Conservation (phyloP, 2,329 filamentous ascomycete genomes). For the Diplodia corticola region DNA sequence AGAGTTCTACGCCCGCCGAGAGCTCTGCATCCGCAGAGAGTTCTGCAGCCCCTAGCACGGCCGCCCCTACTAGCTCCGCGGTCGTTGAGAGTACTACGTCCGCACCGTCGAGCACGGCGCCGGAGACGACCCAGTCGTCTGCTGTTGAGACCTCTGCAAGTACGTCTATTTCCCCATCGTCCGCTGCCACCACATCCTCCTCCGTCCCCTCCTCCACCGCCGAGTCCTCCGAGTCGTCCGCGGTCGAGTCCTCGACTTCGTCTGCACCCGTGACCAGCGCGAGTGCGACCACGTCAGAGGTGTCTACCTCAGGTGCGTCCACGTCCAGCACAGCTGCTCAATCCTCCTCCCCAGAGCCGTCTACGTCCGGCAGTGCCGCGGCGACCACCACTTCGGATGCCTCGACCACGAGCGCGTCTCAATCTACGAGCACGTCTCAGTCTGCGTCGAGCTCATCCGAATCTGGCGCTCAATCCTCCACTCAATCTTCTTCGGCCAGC, state of each 20-base stretch:
- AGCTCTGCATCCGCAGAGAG: slow-evolving; percentile 16
- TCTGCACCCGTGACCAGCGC: slow-evolving; percentile 16
- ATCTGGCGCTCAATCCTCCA: slow-evolving; percentile 22
- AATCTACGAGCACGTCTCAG: slow-evolving; percentile 12
- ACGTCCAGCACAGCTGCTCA: slow-evolving; percentile 16
- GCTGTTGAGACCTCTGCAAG: slow-evolving; percentile 20
- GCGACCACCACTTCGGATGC: slow-evolving; percentile 14
- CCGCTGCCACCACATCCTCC: slow-evolving; percentile 15
- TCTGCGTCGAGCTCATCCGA: slow-evolving; percentile 21
- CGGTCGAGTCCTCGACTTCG: slow-evolving; percentile 2
- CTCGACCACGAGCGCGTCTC: slow-evolving; percentile 1
- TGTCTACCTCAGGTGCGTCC: slow-evolving; percentile 23
- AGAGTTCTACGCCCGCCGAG: background rate
- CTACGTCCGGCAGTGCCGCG: slow-evolving; percentile 3
- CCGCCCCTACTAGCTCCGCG: slow-evolving; percentile 19
- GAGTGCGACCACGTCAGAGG: slow-evolving; percentile 7
- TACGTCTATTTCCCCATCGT: slow-evolving; percentile 22
- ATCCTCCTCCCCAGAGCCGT: slow-evolving; percentile 10
- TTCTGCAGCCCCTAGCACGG: slow-evolving; percentile 20
- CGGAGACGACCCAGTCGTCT: slow-evolving; percentile 14
- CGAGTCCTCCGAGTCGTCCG: slow-evolving; percentile 7
- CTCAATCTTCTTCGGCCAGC: slow-evolving; percentile 11
- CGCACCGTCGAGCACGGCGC: slow-evolving; percentile 15
- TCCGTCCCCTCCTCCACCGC: slow-evolving; percentile 5
- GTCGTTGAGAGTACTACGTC: slow-evolving; percentile 23